phyloP scores from a whole-genome alignment of 768 basidiomycete genomes.

The Pulveroboletus sp. region DNA sequence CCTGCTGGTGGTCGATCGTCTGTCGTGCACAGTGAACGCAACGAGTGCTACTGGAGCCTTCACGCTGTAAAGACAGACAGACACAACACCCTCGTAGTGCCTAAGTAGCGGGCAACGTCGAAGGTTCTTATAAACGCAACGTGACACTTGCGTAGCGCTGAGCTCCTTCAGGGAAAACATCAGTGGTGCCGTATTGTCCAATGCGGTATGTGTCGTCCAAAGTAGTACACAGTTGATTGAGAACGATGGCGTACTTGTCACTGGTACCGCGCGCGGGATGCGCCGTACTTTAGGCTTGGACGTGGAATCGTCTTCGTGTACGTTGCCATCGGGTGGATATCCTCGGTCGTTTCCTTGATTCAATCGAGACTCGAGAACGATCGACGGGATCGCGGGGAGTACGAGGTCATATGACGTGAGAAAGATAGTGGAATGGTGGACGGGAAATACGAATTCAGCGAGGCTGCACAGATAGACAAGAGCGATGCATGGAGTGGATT shows the following conservation, averaged over 20 bases:
- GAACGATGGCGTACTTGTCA: neutral
- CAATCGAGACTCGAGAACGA: slow-evolving; percentile 57
- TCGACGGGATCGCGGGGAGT: slow-evolving; percentile 58
- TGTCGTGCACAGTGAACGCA: slow-evolving; percentile 39
- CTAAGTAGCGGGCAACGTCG: slow-evolving; percentile 70
- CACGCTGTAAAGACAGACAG: too few relatives aligned
- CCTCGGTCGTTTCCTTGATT: slow-evolving; percentile 44
- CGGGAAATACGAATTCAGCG: slow-evolving; percentile 51
- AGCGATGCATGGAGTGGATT: slow-evolving; percentile 80
- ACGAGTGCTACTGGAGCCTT: slow-evolving; percentile 30
- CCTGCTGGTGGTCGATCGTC: too few relatives aligned
- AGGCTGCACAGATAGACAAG: slow-evolving; percentile 54
- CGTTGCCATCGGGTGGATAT: slow-evolving; percentile 60
- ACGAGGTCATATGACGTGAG: slow-evolving; percentile 55
- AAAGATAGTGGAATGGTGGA: slow-evolving; percentile 40
- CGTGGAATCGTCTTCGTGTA: slow-evolving; percentile 69
- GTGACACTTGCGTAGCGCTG: slow-evolving; percentile 47
- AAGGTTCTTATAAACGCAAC: slow-evolving; percentile 71
- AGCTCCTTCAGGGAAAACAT: slow-evolving; percentile 47
- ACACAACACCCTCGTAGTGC: too few relatives aligned
- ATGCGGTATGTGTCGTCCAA: slow-evolving; percentile 51
- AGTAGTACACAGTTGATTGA: too few relatives aligned
- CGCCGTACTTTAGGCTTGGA: slow-evolving; percentile 66
- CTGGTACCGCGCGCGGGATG: slow-evolving; percentile 61
- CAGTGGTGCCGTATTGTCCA: slow-evolving; percentile 64